Conservation (phyloP, 345 rosid genomes). For the Adansonia digitata region DNA sequence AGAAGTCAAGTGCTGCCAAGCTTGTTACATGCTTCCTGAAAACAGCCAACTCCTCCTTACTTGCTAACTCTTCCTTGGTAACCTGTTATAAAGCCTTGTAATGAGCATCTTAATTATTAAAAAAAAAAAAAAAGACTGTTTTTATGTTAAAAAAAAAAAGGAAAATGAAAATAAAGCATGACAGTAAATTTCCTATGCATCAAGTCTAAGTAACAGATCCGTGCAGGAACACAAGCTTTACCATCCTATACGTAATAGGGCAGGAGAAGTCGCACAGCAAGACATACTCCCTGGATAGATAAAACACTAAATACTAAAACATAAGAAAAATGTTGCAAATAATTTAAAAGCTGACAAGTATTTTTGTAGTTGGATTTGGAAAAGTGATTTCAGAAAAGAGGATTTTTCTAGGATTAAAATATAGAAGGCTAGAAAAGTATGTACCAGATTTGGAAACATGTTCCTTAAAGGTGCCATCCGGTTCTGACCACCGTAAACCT, state of each 20-base stretch:
- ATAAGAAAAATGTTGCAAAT: neutral
- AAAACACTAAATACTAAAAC: neutral
- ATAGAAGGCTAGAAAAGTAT: neutral
- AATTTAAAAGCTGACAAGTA: neutral
- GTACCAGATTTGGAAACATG: slow-evolving; percentile 97
- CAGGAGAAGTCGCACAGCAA: neutral
- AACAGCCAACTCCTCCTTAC: slow-evolving; percentile 63
- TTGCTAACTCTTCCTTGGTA: slow-evolving; percentile 94
- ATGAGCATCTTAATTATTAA: slow-evolving; percentile 7
- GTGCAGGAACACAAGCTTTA: neutral
- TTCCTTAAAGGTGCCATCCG: slow-evolving; percentile 97
- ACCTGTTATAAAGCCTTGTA: slow-evolving; percentile 43
- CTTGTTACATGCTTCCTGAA: slow-evolving; percentile 98
- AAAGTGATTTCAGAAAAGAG: neutral
- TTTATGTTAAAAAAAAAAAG: too few species aligned
- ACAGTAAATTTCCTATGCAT: neutral
- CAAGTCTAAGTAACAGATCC: neutral
- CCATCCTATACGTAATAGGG: neutral
- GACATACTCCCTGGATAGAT: neutral
- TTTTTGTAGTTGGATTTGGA: neutral
- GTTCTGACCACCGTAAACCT: slow-evolving; percentile 97
- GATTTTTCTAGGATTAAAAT: neutral
- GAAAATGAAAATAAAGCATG: neutral
- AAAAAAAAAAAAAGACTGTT: neutral
- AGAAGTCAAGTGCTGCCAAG: slow-evolving; percentile 93